Conservation (phyloP, 306 rosid genomes). For the Lathyrus aphaca region DNA sequence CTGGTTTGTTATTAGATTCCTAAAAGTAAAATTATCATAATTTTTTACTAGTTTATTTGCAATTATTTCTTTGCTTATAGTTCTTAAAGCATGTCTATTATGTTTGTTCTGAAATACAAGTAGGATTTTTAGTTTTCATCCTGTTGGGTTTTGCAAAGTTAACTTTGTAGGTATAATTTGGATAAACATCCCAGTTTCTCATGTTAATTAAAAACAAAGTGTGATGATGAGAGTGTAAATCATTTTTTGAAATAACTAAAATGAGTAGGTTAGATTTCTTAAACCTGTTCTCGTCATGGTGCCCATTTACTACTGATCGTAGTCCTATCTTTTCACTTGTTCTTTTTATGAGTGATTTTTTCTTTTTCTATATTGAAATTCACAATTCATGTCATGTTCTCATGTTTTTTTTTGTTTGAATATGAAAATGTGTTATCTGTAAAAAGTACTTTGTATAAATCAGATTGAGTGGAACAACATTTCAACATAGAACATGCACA, state of each 20-base stretch:
- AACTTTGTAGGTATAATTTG: background rate
- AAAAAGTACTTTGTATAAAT: background rate
- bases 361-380: background rate
- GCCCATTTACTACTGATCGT: background rate
- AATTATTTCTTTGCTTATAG: background rate
- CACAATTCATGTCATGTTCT: constrained; percentile 7
- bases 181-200: background rate
- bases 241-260: background rate
- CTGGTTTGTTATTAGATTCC: background rate
- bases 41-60: background rate
- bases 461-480: constrained; percentile 20
- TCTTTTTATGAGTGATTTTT: too few species aligned
- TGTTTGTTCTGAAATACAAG: background rate
- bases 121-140: background rate
- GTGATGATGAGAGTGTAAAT: background rate
- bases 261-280: background rate
- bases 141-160: background rate
- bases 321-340: background rate
- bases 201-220: background rate
- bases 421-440: background rate
- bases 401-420: constrained; percentile 1
- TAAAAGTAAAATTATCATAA: background rate
- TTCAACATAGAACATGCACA: constrained; percentile 33
- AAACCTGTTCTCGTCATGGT: background rate
- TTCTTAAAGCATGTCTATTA: background rate